These are phyloP conservation scores for Glycine tomentella DNA, from an alignment of 306 rosid genomes.

Conservation along the genomic window DNA sequence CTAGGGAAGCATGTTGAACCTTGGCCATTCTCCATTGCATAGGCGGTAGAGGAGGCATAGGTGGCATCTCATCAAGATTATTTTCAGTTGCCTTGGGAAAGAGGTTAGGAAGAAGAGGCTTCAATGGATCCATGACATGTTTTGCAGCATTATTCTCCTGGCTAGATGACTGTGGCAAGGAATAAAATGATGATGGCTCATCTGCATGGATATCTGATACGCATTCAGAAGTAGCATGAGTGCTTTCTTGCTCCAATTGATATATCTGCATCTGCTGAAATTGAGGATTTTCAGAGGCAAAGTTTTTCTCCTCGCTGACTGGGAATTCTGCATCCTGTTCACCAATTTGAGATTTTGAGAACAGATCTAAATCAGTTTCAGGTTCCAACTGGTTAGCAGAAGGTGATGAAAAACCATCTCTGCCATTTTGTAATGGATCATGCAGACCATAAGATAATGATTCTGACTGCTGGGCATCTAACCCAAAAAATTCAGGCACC, in stretches of 20 bases:
- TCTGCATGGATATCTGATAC: slow-evolving; percentile 1
- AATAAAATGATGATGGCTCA: slow-evolving; percentile 51
- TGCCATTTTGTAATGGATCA: slow-evolving; percentile 42
- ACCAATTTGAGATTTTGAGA: slow-evolving; percentile 52
- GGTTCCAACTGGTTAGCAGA: slow-evolving; percentile 47
- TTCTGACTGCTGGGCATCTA: slow-evolving; percentile 47
- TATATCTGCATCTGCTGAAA: slow-evolving; percentile 49
- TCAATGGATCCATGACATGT: slow-evolving; percentile 53
- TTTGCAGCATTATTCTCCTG: slow-evolving; percentile 49
- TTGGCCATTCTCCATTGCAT: slow-evolving; percentile 96
- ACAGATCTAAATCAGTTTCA: slow-evolving; percentile 50
- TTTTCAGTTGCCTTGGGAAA: slow-evolving; percentile 57
- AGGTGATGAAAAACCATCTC: slow-evolving; percentile 48
- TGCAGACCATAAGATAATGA: slow-evolving; percentile 45
- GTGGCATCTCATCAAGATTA: slow-evolving; percentile 78
- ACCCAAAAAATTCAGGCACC: slow-evolving; percentile 49
- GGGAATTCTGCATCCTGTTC: slow-evolving; percentile 48
- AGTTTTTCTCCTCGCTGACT: slow-evolving; percentile 49
- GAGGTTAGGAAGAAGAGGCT: slow-evolving; percentile 52
- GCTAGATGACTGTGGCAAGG: slow-evolving; percentile 52
- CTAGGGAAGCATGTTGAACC: slow-evolving; percentile 57
- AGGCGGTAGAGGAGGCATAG: slow-evolving; percentile 98
- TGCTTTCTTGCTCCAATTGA: slow-evolving; percentile 50
- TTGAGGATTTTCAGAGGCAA: slow-evolving; percentile 53
- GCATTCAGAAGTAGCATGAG: background rate